Conservation (phyloP, 2,329 filamentous ascomycete species). For the Phaeophleospora eucalypticola region DNA sequence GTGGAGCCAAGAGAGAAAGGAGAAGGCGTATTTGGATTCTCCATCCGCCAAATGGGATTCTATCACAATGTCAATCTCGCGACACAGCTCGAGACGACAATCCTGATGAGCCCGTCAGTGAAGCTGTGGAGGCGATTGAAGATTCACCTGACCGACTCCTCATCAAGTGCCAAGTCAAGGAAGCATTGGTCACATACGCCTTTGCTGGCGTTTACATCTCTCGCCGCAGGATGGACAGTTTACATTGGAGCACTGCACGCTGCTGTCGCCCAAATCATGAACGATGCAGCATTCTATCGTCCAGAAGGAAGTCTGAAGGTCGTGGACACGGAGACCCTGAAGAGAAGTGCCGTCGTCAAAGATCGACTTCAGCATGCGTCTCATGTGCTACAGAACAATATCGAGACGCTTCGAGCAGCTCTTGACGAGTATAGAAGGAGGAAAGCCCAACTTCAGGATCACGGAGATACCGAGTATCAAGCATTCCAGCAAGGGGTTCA, state of each 20-base stretch:
- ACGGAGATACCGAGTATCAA: not conserved
- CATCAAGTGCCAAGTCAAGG: constrained; percentile 4
- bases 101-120: constrained; percentile 5
- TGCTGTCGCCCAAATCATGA: constrained; percentile 7
- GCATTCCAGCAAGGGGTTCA: constrained; percentile 1
- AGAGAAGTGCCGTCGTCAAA: constrained; percentile 7
- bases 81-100: not conserved
- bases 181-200: constrained; percentile 2
- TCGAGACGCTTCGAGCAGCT: constrained; percentile 3
- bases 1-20: constrained; percentile 1
- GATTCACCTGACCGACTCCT: too few species aligned
- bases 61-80: not conserved
- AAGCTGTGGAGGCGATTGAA: not conserved
- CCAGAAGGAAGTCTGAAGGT: constrained; percentile 5
- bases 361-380: constrained; percentile 7
- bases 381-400: constrained; percentile 10
- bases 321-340: constrained; percentile 5
- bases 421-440: not conserved
- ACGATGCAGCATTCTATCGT: constrained; percentile 6
- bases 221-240: constrained; percentile 5
- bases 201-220: constrained; percentile 4
- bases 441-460: not conserved
- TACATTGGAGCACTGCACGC: constrained; percentile 8
- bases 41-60: constrained; percentile 12
- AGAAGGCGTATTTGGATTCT: constrained; percentile 3